phyloP scores from a whole-genome alignment of 1,284 basidiomycete genomes.

The Cutaneotrichosporon dermatis region DNA sequence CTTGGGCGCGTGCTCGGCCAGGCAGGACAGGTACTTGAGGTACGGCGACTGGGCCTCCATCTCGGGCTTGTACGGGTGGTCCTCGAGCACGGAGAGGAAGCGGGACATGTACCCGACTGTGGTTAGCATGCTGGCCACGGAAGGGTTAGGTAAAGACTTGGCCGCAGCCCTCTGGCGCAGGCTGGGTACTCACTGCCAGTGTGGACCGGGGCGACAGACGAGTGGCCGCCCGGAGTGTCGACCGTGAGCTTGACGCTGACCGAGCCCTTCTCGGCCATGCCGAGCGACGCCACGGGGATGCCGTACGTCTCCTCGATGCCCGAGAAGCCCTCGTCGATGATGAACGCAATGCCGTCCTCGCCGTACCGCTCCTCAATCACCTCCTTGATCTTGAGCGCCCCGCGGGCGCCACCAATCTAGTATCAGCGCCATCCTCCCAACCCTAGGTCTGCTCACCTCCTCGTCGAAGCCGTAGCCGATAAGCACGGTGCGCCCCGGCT shows the following conservation, averaged over 20 bases:
- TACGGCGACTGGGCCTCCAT: slow-evolving; percentile 47
- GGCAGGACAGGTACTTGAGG: slow-evolving; percentile 52
- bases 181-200: slow-evolving; percentile 42
- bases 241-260: slow-evolving; percentile 42
- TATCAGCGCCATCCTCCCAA: not conserved
- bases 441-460: slow-evolving; percentile 26
- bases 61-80: slow-evolving; percentile 40
- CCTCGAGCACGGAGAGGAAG: slow-evolving; percentile 43
- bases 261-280: slow-evolving; percentile 53
- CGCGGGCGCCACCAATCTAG: slow-evolving; percentile 44
- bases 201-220: slow-evolving; percentile 46
- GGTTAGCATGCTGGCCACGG: no score
- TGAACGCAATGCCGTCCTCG: slow-evolving; percentile 44
- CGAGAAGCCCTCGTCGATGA: slow-evolving; percentile 53
- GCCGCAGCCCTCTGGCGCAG: slow-evolving; percentile 5
- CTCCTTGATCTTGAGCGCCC: slow-evolving; percentile 40
- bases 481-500: slow-evolving; percentile 51
- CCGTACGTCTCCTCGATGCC: slow-evolving; percentile 44
- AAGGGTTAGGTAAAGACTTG: not conserved
- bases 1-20: slow-evolving; percentile 50
- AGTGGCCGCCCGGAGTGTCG: slow-evolving; percentile 47
- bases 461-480: slow-evolving; percentile 56
- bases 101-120: slow-evolving; percentile 48
- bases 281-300: slow-evolving; percentile 44
- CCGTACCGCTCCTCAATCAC: slow-evolving; percentile 48